These are phyloP conservation scores for Monilinia fructigena DNA, from an alignment of 2,329 filamentous ascomycete genomes.

Conservation along the genomic window DNA sequence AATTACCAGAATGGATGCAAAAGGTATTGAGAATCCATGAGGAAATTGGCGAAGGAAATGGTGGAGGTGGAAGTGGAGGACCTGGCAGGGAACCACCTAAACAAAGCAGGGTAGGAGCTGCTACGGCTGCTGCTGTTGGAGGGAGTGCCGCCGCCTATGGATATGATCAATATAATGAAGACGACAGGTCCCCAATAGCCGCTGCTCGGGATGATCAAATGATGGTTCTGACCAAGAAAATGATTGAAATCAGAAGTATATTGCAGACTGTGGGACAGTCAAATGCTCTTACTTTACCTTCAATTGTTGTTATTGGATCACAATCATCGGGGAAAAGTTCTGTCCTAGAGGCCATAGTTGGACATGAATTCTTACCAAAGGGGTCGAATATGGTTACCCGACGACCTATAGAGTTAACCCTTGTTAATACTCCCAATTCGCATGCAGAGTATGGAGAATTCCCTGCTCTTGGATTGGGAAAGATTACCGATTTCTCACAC, in stretches of 20 bases:
- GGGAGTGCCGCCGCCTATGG: conserved; percentile 77
- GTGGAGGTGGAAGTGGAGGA: conserved; percentile 48
- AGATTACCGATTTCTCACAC: conserved; percentile 85
- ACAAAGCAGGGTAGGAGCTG: conserved; percentile 59
- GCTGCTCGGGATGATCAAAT: conserved; percentile 91
- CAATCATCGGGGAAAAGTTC: conserved; percentile 99
- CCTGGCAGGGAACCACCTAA: conserved; percentile 51
- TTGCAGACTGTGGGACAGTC: conserved; percentile 91
- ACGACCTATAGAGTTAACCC: conserved; percentile 89
- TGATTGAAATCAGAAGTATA: conserved; percentile 97
- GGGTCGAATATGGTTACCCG: conserved; percentile 99
- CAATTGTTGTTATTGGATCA: conserved; percentile 98
- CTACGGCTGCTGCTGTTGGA: conserved; percentile 65
- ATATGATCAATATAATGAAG: conserved; percentile 66
- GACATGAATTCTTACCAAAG: conserved; percentile 96
- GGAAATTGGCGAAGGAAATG: conserved; percentile 51
- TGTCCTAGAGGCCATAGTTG: conserved; percentile 93
- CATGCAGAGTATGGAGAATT: conserved; percentile 94
- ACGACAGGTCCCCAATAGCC: conserved; percentile 63
- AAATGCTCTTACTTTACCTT: conserved; percentile 81
- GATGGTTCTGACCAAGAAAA: conserved; percentile 99
- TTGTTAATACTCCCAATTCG: conserved; percentile 90
- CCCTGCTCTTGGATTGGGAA: conserved; percentile 83
- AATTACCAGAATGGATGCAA: conserved; percentile 75
- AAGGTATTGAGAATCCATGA: conserved; percentile 65